Conservation (phyloP, 768 basidiomycete genomes). For the Tricholoma saponaceum region DNA sequence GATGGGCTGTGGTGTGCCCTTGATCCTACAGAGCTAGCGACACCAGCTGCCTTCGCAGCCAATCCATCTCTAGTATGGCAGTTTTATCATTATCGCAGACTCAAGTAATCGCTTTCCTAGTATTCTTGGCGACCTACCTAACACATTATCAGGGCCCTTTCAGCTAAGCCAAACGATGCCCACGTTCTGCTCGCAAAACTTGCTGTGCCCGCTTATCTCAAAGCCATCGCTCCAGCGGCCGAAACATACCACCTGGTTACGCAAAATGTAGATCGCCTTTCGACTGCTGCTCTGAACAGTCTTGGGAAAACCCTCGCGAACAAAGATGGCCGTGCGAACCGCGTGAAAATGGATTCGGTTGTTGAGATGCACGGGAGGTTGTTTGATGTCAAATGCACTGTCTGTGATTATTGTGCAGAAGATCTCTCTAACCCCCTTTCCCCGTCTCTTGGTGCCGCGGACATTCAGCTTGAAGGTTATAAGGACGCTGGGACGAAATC, state of each 20-base stretch:
- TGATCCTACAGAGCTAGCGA: constrained; percentile 25
- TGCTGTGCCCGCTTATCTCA: constrained; percentile 22
- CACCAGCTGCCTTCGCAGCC: constrained; percentile 26
- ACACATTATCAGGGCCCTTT: constrained; percentile 24
- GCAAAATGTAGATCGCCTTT: constrained; percentile 41
- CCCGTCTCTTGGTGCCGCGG: constrained; percentile 21
- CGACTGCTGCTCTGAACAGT: constrained; percentile 23
- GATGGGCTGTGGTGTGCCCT: constrained; percentile 21
- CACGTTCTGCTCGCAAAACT: constrained; percentile 35
- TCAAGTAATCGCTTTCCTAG: constrained; percentile 10
- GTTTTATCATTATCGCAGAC: constrained; percentile 34
- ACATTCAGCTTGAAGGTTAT: constrained; percentile 11
- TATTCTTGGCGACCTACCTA: too few species aligned
- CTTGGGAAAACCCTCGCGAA: constrained; percentile 10
- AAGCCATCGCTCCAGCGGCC: constrained; percentile 19
- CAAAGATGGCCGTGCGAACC: neutral
- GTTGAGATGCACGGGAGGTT: constrained; percentile 43
- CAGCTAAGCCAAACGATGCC: constrained; percentile 35
- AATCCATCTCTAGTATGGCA: constrained; percentile 34
- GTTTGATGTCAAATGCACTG: constrained; percentile 29
- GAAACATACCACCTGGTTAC: constrained; percentile 28
- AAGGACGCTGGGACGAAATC: neutral
- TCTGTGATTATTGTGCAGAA: constrained; percentile 18
- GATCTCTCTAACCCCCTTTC: constrained; percentile 19
- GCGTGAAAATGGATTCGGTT: constrained; percentile 5